Conservation (phyloP, 768 basidiomycete species). For the Suillus spraguei region DNA sequence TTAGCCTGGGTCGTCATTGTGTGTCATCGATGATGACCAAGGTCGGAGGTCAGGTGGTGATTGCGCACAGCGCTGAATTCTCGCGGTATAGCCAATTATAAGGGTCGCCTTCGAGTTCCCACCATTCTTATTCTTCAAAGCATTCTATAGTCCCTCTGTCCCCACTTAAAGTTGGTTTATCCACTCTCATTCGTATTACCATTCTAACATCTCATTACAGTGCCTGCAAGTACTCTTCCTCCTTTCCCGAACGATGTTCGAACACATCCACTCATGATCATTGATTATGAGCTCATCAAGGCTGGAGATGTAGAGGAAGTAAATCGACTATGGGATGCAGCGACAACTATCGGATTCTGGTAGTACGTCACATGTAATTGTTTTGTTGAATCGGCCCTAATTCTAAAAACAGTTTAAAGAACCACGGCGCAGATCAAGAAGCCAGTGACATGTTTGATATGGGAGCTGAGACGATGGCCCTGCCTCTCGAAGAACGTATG, state of each 20-base stretch:
- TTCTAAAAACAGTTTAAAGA: constrained; percentile 38
- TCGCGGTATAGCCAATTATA: background rate
- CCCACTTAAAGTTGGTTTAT: background rate
- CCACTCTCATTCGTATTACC: background rate
- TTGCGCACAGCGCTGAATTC: background rate
- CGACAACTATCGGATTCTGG: constrained; percentile 54
- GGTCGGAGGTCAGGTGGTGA: background rate
- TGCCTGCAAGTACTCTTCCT: constrained; percentile 37
- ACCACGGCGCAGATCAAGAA: constrained; percentile 41
- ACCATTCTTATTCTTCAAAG: too few species aligned
- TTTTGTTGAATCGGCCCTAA: background rate
- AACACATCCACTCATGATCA: constrained; percentile 48
- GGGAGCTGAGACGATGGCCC: constrained; percentile 42
- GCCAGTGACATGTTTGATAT: constrained; percentile 44
- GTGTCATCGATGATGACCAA: background rate
- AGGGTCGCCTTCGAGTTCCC: background rate
- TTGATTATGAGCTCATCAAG: constrained; percentile 45
- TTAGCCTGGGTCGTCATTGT: too few species aligned
- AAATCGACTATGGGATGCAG: constrained; percentile 49
- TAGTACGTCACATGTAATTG: constrained; percentile 40
- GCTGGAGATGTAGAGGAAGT: constrained; percentile 39
- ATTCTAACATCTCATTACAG: constrained; percentile 26
- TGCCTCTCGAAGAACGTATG: constrained; percentile 45
- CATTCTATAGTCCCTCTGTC: background rate
- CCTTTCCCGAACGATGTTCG: constrained; percentile 49